phyloP scores from a whole-genome alignment of 164 flowering plant genomes.

The Liriodendron chinense region DNA sequence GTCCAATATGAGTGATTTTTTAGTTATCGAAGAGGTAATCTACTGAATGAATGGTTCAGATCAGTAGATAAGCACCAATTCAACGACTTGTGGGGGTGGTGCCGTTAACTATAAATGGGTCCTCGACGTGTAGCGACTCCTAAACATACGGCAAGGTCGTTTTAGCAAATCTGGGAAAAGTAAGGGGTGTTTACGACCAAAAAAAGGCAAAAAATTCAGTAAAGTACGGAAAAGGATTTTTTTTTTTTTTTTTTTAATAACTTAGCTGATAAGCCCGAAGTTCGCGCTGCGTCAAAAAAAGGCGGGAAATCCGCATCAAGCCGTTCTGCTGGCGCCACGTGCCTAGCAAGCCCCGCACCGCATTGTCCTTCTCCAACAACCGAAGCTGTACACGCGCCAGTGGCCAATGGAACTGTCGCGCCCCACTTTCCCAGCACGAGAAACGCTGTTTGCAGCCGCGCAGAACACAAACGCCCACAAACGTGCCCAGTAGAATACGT shows the following conservation, averaged over 20 bases:
- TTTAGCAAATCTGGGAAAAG: not conserved
- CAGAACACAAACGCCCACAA: not conserved
- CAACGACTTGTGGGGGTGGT: no score
- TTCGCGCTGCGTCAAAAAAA: not conserved
- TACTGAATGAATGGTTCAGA: no score
- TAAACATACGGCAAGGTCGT: not conserved
- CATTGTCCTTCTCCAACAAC: not conserved
- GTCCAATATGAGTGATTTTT: no score
- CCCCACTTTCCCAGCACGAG: not conserved
- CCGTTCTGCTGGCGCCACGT: not conserved
- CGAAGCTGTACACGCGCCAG: not conserved
- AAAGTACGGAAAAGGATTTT: not conserved
- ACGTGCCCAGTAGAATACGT: not conserved
- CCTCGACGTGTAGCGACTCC: no score
- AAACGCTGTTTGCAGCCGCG: not conserved
- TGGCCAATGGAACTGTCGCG: no score
- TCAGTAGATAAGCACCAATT: no score
- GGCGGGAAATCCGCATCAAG: not conserved
- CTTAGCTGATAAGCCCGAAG: not conserved
- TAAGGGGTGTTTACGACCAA: not conserved
- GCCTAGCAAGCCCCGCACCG: not conserved
- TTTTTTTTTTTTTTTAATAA: no score
- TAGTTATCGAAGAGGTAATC: no score
- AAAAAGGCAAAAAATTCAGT: not conserved
- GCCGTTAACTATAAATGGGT: no score